Base-by-base conservation (phyloP, 345 rosid species). In the Eucalyptus globulus region DNA sequence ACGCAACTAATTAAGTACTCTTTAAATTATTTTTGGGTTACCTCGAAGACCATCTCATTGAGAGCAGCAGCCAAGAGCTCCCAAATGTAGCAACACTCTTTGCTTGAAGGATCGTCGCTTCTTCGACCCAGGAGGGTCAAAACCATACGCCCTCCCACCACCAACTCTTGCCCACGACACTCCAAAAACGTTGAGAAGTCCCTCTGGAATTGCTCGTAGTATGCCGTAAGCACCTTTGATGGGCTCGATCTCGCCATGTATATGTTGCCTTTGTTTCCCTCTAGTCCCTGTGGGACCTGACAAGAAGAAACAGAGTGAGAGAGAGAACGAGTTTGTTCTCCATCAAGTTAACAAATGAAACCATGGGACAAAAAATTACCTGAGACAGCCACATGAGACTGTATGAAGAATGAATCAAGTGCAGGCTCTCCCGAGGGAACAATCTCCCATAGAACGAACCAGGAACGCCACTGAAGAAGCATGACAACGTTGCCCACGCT, bases 381-480 rank as follows among this genome's bases (percentile, higher is more conserved):
- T 91, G 88, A 83, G 96, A 94, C 11, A 67, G 11, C 76, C 76
- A 67, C 29, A 76, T 88, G 87, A 95, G 94, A 67, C 94, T 91
- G 62, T 93, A 94, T 13, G 94, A 92, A 45, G 94, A 94, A 88
- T 94, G 94, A 43, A 93, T 88, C 40, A 95, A 93, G 7, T 94
- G 89, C 13, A 95, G 88, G 62, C 91, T 91, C 19, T 86, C 89
- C 40, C 45, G 13, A 4, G 90, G 90, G 86, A 95, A 95, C 86
- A 95, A 94, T 91, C 97, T 90, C 62, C 90, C 90, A 16, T 94
- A 93, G 93, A 95, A 95, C 34, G 95, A 91, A 60, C 94, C 95
- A 6, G 95, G 93, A 19, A 92, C 92, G 6, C 94, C 95, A 0
- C 80, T 47, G 86, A 92, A 72, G 81, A 90, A 90, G 87, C 87